Evolutionary conservation across 176 grass and related monocot genomes (phyloP).

Genomic region (Rhipidocladum racemiflorum): DNA sequence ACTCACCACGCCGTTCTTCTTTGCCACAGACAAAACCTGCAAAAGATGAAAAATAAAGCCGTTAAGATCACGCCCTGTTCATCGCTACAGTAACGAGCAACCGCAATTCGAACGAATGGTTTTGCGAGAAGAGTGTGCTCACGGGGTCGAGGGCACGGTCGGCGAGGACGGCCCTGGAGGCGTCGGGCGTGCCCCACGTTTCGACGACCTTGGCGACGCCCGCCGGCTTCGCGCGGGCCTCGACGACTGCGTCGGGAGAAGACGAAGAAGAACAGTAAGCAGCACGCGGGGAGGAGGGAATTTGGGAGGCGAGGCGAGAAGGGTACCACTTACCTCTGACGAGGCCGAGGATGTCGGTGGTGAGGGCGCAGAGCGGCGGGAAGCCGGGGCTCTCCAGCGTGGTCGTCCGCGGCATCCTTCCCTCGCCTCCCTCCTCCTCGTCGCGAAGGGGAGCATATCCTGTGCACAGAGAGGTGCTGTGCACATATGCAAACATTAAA

Average conservation of each 20-base stretch:
- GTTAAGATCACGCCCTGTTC: neutral
- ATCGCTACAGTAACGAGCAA: neutral
- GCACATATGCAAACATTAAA: too few species aligned
- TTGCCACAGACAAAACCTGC: constrained; percentile 79
- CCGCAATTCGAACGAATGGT: neutral
- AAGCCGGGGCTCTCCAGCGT: constrained; percentile 70
- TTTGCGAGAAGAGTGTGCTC: neutral
- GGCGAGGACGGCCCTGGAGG: constrained; percentile 49
- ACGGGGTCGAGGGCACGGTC: constrained; percentile 61
- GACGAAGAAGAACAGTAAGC: neutral
- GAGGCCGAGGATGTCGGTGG: constrained; percentile 77
- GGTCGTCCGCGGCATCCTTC: constrained; percentile 70
- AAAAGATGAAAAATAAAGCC: neutral
- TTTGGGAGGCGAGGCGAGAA: neutral
- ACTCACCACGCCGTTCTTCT: constrained; percentile 83
- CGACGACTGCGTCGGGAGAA: constrained; percentile 45
- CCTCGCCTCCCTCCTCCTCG: too few species aligned
- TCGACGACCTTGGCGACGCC: constrained; percentile 73
- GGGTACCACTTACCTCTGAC: constrained; percentile 59
- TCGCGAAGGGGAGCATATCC: too few species aligned
- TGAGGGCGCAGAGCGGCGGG: constrained; percentile 71
- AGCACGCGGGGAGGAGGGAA: neutral
- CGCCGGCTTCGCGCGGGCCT: constrained; percentile 51
- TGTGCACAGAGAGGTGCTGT: too few species aligned
- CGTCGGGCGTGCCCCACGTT: constrained; percentile 80